Conservation (phyloP, 2,329 filamentous ascomycete species). For the Venturia effusa region DNA sequence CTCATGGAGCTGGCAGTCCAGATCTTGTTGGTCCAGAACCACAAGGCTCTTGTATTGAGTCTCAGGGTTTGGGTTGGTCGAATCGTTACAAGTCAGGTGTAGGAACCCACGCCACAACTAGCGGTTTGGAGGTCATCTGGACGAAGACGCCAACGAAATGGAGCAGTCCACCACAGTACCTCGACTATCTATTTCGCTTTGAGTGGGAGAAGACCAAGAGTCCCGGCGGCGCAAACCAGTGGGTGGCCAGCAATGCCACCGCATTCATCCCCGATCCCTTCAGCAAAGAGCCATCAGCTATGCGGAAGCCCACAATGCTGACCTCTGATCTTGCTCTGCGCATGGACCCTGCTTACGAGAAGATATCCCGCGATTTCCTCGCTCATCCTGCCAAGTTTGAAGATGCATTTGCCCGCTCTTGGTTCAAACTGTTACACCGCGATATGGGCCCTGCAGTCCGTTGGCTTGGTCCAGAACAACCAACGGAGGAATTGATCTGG, state of each 20-base stretch:
- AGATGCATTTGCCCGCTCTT: constrained; percentile 60
- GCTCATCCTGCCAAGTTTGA: constrained; percentile 57
- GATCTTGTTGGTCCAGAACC: constrained; percentile 58
- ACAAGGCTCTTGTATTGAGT: constrained; percentile 50
- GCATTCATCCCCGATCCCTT: constrained; percentile 60
- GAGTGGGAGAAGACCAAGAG: constrained; percentile 69
- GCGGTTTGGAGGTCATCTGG: constrained; percentile 70
- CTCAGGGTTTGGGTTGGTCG: constrained; percentile 63
- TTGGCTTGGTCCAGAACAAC: constrained; percentile 65
- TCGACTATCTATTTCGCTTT: constrained; percentile 66
- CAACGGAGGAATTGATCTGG: constrained; percentile 58
- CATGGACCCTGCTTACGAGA: constrained; percentile 60
- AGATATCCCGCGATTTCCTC: constrained; percentile 63
- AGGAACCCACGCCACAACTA: constrained; percentile 63
- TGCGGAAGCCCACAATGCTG: constrained; percentile 63
- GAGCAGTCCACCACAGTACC: constrained; percentile 52
- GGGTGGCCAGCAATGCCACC: constrained; percentile 58
- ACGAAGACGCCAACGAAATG: constrained; percentile 65
- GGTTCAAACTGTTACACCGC: constrained; percentile 77
- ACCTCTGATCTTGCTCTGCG: constrained; percentile 67
- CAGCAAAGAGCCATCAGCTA: constrained; percentile 48
- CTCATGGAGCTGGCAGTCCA: constrained; percentile 58
- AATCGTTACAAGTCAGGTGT: constrained; percentile 55
- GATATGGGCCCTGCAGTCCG: constrained; percentile 62
- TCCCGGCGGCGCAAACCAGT: constrained; percentile 67